Evolutionary conservation across 2,329 filamentous ascomycete genomes (phyloP).

Genomic region (Pseudogymnoascus sp.): DNA sequence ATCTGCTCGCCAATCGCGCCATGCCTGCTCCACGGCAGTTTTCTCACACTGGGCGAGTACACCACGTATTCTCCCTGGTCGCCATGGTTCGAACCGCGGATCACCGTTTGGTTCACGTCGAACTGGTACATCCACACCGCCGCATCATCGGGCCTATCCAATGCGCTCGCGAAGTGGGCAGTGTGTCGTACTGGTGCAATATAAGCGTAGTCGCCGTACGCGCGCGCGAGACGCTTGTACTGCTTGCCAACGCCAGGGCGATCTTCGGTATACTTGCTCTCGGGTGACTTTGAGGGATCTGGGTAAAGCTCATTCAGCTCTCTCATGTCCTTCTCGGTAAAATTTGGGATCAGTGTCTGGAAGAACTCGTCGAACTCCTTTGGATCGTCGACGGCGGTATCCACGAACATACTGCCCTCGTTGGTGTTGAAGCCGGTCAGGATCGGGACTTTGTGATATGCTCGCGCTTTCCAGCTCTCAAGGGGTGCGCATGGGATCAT

Average conservation of each 20-base stretch:
- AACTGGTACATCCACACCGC: constrained; percentile 54
- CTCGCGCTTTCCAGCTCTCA: constrained; percentile 47
- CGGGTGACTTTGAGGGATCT: constrained; percentile 38
- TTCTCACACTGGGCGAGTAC: constrained; percentile 26
- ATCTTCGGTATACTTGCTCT: constrained; percentile 36
- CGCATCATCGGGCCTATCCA: constrained; percentile 14
- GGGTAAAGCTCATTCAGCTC: constrained; percentile 57
- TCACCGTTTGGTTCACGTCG: constrained; percentile 37
- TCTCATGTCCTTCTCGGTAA: constrained; percentile 46
- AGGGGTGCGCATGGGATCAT: constrained; percentile 53
- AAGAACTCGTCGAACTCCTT: constrained; percentile 56
- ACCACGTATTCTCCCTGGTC: constrained; percentile 40
- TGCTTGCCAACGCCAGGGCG: constrained; percentile 42
- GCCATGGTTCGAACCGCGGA: constrained; percentile 36
- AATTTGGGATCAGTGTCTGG: constrained; percentile 50
- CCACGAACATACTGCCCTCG: constrained; percentile 61
- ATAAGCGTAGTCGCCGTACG: constrained; percentile 60
- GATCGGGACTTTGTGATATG: constrained; percentile 52
- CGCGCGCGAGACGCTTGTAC: constrained; percentile 52
- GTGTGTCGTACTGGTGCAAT: constrained; percentile 58
- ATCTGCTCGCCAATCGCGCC: constrained; percentile 21
- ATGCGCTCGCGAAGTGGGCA: constrained; percentile 36
- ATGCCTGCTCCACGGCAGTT: background rate
- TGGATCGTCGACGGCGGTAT: constrained; percentile 39
- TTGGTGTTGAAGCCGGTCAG: constrained; percentile 66